These are phyloP conservation scores for Talaromyces adpressus DNA, from an alignment of 495 filamentous ascomycete species.

Conservation along the genomic window DNA sequence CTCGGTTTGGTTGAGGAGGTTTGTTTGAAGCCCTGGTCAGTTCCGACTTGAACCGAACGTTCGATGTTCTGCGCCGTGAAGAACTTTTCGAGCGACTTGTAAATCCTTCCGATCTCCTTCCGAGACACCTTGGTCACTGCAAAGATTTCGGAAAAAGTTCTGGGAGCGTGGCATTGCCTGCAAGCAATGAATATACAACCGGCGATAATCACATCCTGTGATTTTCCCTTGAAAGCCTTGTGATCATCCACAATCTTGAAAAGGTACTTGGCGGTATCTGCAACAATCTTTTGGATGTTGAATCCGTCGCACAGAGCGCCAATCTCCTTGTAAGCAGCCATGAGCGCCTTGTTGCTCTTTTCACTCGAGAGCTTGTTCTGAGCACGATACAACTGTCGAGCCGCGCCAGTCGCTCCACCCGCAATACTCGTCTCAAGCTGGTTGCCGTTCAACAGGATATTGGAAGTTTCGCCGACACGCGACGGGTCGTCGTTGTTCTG, in stretches of 20 bases:
- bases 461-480: slow-evolving; percentile 90
- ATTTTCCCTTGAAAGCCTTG: slow-evolving; percentile 91
- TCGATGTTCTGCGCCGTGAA: slow-evolving; percentile 54
- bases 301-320: slow-evolving; percentile 79
- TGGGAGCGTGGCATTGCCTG: slow-evolving; percentile 75
- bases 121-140: slow-evolving; percentile 87
- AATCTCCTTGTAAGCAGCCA: slow-evolving; percentile 85
- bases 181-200: slow-evolving; percentile 97
- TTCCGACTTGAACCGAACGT: slow-evolving; percentile 41
- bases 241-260: slow-evolving; percentile 90
- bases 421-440: slow-evolving; percentile 90
- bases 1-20: slow-evolving; percentile 67
- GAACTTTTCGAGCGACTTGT: slow-evolving; percentile 88
- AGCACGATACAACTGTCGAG: slow-evolving; percentile 73
- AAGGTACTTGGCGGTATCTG: slow-evolving; percentile 84
- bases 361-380: slow-evolving; percentile 81
- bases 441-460: slow-evolving; percentile 80
- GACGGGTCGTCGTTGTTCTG: slow-evolving; percentile 92
- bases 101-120: slow-evolving; percentile 94
- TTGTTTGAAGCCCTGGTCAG: slow-evolving; percentile 35
- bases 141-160: slow-evolving; percentile 90
- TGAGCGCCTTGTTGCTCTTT: slow-evolving; percentile 73
- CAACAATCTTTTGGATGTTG: slow-evolving; percentile 68
- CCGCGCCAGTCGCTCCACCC: slow-evolving; percentile 64
- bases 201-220: slow-evolving; percentile 86